Conservation (phyloP, 305 asterid genomes). For the Rubia tinctorum region DNA sequence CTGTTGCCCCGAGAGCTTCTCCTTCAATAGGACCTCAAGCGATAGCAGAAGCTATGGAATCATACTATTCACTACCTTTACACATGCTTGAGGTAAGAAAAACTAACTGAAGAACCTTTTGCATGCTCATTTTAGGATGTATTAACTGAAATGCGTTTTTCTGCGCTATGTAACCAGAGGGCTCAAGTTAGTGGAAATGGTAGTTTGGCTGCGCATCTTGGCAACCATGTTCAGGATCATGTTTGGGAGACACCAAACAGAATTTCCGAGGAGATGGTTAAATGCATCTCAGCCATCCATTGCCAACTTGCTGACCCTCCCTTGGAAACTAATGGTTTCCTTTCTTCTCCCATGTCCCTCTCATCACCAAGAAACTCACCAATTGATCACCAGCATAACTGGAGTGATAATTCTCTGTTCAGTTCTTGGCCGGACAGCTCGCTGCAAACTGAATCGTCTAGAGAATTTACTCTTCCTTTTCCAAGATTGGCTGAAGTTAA, state of each 20-base stretch:
- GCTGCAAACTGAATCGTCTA: slow-evolving; percentile 28
- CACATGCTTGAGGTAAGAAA: slow-evolving; percentile 76
- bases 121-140: not conserved
- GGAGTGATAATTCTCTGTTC: slow-evolving; percentile 28
- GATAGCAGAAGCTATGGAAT: slow-evolving; percentile 52
- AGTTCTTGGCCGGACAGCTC: slow-evolving; percentile 38
- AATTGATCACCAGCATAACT: slow-evolving; percentile 22
- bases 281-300: slow-evolving; percentile 74
- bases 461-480: slow-evolving; percentile 35
- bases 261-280: slow-evolving; percentile 90
- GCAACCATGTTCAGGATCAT: slow-evolving; percentile 29
- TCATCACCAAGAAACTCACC: slow-evolving; percentile 45
- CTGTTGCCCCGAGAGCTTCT: slow-evolving; percentile 49
- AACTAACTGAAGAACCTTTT: not conserved
- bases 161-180: slow-evolving; percentile 37
- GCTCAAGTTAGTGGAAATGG: slow-evolving; percentile 32
- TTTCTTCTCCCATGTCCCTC: slow-evolving; percentile 39
- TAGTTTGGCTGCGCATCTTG: slow-evolving; percentile 31
- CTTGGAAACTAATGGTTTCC: slow-evolving; percentile 26
- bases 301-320: slow-evolving; percentile 71
- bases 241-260: slow-evolving; percentile 49
- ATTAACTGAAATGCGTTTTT: not conserved
- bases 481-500: slow-evolving; percentile 52
- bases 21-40: slow-evolving; percentile 37
- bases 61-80: slow-evolving; percentile 79